These are phyloP conservation scores for Polygonum maritimum DNA, from an alignment of 148 eudicot genomes.

Conservation along the genomic window DNA sequence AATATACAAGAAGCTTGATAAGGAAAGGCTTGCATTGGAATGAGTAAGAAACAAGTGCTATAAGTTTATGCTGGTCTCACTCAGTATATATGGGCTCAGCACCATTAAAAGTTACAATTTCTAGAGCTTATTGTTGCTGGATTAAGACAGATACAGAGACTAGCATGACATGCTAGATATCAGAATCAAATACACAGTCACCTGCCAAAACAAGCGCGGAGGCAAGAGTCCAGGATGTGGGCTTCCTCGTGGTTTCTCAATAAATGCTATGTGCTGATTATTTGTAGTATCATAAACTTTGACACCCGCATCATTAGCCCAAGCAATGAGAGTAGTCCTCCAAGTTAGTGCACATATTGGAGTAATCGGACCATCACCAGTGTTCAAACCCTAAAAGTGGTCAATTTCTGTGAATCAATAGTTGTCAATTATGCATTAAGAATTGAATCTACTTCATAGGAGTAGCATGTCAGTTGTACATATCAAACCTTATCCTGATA, in stretches of 20 bases:
- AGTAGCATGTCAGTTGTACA: constrained; percentile 9
- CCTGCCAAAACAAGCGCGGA: constrained; percentile 99
- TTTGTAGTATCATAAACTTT: constrained; percentile 84
- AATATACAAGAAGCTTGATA: constrained; percentile 18
- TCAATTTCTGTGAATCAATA: constrained; percentile 4
- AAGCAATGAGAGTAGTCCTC: constrained; percentile 81
- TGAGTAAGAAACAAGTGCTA: constrained; percentile 18
- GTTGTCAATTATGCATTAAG: constrained; percentile 6
- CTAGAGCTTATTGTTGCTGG: not conserved
- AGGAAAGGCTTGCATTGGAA: constrained; percentile 19
- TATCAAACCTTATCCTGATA: constrained; percentile 75
- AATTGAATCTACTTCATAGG: not conserved
- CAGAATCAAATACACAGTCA: constrained; percentile 14
- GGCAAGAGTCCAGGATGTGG: constrained; percentile 87
- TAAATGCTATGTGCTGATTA: constrained; percentile 73
- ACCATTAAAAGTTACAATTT: not conserved
- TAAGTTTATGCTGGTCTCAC: not conserved
- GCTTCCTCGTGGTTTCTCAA: constrained; percentile 88
- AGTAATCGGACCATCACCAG: constrained; percentile 87
- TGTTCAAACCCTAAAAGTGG: constrained; percentile 66
- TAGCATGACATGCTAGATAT: not conserved
- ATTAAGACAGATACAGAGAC: not conserved
- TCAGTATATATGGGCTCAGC: not conserved
- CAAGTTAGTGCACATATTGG: constrained; percentile 63
- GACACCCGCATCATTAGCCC: constrained; percentile 97